These are phyloP conservation scores for Hypsizygus ulmarius DNA, from an alignment of 1,284 basidiomycete genomes.

Conservation along the genomic window DNA sequence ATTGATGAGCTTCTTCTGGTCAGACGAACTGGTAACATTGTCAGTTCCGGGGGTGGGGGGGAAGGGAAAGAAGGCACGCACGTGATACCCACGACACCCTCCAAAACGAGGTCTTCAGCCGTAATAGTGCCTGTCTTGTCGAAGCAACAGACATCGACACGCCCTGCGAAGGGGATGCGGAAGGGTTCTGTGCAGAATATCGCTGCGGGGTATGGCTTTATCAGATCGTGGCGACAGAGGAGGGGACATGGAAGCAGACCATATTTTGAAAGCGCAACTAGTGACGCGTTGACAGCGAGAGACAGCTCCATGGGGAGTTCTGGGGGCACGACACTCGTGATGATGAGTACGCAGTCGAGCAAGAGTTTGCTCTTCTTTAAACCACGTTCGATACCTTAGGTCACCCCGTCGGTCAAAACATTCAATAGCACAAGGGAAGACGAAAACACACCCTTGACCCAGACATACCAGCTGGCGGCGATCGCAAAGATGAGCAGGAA, in stretches of 20 bases:
- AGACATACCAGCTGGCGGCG: constrained; percentile 94
- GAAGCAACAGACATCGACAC: constrained; percentile 96
- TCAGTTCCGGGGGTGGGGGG: constrained; percentile 3
- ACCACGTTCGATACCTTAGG: constrained; percentile 74
- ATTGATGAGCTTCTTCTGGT: constrained; percentile 70
- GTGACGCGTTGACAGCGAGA: constrained; percentile 89
- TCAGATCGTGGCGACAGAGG: neutral
- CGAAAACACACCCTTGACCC: constrained; percentile 75
- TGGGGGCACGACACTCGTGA: constrained; percentile 94
- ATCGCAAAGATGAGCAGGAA: constrained; percentile 96
- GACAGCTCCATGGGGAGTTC: constrained; percentile 96
- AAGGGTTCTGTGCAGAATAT: constrained; percentile 98
- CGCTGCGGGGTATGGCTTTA: constrained; percentile 49
- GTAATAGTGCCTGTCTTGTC: constrained; percentile 98
- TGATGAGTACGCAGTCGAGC: constrained; percentile 90
- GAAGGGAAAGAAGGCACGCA: constrained; percentile 35
- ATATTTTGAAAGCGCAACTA: constrained; percentile 91
- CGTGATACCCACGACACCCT: constrained; percentile 88
- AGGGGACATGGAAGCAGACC: constrained; percentile 44
- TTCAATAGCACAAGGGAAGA: neutral
- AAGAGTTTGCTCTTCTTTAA: constrained; percentile 92
- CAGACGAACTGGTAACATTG: constrained; percentile 40
- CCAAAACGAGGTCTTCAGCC: constrained; percentile 90
- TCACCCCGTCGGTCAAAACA: neutral
- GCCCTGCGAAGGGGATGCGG: constrained; percentile 90